Percentiles rank a stretch among this genome's conserved stretches.
Conservation (phyloP, 2,329 filamentous ascomycete genomes). For the Trichoderma cornu-damae region DNA sequence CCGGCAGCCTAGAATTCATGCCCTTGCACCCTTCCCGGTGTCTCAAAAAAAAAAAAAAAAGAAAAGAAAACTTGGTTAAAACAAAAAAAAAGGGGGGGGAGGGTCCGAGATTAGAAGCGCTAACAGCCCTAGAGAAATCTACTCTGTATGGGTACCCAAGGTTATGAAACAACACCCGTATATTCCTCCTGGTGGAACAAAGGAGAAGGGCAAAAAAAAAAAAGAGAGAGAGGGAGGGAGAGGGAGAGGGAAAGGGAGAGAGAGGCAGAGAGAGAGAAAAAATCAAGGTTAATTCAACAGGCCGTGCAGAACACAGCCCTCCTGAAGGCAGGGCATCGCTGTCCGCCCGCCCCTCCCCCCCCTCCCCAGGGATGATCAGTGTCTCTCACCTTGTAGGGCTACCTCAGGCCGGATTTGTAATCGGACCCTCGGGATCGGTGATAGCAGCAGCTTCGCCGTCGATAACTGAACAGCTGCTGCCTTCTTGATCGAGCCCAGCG, state of each 20-base stretch:
- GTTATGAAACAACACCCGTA: neutral
- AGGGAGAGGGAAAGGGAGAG: too few relatives aligned
- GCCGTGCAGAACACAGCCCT: neutral
- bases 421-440: conserved; percentile 9
- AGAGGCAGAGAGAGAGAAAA: too few relatives aligned
- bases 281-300: neutral
- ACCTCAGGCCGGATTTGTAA: conserved; percentile 22
- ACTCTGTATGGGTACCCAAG: neutral
- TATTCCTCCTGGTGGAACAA: neutral
- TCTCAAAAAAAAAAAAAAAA: too few relatives aligned
- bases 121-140: neutral
- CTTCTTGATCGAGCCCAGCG: conserved; percentile 1
- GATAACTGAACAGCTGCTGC: neutral
- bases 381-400: conserved; percentile 1
- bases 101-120: too few relatives aligned
- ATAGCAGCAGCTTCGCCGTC: conserved; percentile 15
- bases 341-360: neutral
- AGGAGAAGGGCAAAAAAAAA: neutral
- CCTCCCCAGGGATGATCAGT: neutral
- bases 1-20: neutral
- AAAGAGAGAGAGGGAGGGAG: too few relatives aligned
- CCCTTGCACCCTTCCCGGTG: too few relatives aligned
- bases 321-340: neutral
- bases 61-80: too few relatives aligned
- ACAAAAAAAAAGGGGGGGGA: too few relatives aligned